These are phyloP conservation scores for Aspergillus taichungensis DNA, from an alignment of 495 filamentous ascomycete species.

Conservation along the genomic window DNA sequence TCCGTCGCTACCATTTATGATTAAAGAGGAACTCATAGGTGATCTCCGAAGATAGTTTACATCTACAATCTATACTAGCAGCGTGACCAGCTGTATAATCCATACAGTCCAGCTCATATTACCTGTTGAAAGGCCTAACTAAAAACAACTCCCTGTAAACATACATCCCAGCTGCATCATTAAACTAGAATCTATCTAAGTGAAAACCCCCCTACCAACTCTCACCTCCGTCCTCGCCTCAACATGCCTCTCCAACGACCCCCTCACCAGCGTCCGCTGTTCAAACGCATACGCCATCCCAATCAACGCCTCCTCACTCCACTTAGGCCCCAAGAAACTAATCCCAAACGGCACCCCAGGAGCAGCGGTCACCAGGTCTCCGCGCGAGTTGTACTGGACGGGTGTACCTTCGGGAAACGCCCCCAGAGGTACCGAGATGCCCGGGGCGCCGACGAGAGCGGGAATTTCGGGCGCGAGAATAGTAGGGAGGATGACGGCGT, in stretches of 20 bases:
- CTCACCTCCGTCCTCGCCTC: slow-evolving; percentile 38
- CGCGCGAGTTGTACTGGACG: slow-evolving; percentile 26
- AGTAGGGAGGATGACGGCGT: slow-evolving; percentile 46
- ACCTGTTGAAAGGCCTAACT: no score
- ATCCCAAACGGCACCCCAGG: slow-evolving; percentile 51
- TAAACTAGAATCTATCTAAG: no score
- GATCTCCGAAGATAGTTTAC: no score
- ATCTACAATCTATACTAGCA: no score
- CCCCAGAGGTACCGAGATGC: slow-evolving; percentile 46
- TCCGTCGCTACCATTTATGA: no score
- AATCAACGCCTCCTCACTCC: slow-evolving; percentile 50
- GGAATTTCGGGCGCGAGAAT: slow-evolving; percentile 31
- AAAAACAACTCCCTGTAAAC: no score
- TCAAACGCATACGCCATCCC: slow-evolving; percentile 62
- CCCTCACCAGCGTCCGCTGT: slow-evolving; percentile 48
- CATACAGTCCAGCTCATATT: no score
- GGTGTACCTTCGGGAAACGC: slow-evolving; percentile 37
- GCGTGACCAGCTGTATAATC: no score
- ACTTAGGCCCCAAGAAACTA: slow-evolving; percentile 48
- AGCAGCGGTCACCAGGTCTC: slow-evolving; percentile 31
- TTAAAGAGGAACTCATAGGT: no score
- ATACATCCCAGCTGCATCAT: no score
- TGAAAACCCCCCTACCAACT: no score
- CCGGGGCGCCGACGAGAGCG: slow-evolving; percentile 40
- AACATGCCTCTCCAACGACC: slow-evolving; percentile 39